A percentile compares a stretch with the other conserved stretches of the same genome.
These are phyloP conservation scores for Trichoderma sp. DNA, from an alignment of 2,329 filamentous ascomycete genomes.

Conservation along the genomic window DNA sequence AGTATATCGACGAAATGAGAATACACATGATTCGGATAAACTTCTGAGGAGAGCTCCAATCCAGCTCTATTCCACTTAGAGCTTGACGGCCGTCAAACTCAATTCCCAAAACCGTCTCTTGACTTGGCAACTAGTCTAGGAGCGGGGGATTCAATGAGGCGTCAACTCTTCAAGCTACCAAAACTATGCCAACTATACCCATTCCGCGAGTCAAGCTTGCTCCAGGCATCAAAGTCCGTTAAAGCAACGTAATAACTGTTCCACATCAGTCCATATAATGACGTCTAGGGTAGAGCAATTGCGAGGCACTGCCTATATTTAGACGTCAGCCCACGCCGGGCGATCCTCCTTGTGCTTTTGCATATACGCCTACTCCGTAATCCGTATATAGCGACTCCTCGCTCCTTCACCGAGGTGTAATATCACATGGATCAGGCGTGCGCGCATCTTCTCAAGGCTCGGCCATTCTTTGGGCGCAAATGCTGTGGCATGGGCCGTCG, in stretches of 20 bases:
- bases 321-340: not conserved
- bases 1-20: not conserved
- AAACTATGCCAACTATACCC: not conserved
- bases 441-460: not conserved
- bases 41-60: not conserved
- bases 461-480: not conserved
- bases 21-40: not conserved
- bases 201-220: not conserved
- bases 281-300: not conserved
- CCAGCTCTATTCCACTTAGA: not conserved
- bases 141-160: not conserved
- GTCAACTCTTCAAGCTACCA: not conserved
- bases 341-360: not conserved
- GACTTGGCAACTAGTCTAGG: not conserved
- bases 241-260: not conserved
- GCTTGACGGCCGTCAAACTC: not conserved
- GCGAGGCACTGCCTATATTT: constrained; percentile 3
- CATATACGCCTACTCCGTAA: not conserved
- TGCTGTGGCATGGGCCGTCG: not conserved
- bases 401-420: not conserved
- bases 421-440: not conserved
- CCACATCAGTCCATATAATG: constrained; percentile 4
- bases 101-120: not conserved
- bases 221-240: not conserved
- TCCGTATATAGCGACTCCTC: not conserved